Evolutionary conservation across 2,329 filamentous ascomycete genomes (phyloP).

Genomic region (Paramyrothecium sp.): DNA sequence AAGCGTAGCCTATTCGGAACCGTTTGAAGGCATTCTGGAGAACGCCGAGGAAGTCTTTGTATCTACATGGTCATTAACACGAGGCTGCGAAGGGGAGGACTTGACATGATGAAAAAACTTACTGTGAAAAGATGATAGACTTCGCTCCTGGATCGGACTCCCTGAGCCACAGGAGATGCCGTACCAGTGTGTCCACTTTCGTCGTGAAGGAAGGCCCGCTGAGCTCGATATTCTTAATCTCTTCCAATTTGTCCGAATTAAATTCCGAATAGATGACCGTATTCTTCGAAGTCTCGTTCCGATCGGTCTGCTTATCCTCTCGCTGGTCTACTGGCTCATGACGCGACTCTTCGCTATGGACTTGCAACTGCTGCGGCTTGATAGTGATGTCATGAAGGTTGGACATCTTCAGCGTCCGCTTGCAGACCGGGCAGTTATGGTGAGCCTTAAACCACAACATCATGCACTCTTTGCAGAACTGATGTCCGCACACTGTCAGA

Average conservation of each 20-base stretch:
- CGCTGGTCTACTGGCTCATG: not conserved
- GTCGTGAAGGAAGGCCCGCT: slow-evolving; percentile 75
- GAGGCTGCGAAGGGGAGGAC: not conserved
- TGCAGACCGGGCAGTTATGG: slow-evolving; percentile 82
- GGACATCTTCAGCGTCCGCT: slow-evolving; percentile 58
- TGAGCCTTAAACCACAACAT: slow-evolving; percentile 73
- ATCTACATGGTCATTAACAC: slow-evolving; percentile 32
- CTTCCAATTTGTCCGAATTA: slow-evolving; percentile 64
- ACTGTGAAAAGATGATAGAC: slow-evolving; percentile 90
- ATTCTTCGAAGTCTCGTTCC: slow-evolving; percentile 22
- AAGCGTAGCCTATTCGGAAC: slow-evolving; percentile 72
- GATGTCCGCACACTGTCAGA: slow-evolving; percentile 84
- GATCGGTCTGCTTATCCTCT: slow-evolving; percentile 6
- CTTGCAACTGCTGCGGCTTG: slow-evolving; percentile 70
- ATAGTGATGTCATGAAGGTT: slow-evolving; percentile 86
- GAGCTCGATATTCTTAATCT: slow-evolving; percentile 82
- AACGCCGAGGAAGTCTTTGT: slow-evolving; percentile 75
- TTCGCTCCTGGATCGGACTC: slow-evolving; percentile 84
- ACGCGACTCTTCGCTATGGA: slow-evolving; percentile 42
- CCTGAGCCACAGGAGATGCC: slow-evolving; percentile 84
- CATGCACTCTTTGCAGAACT: slow-evolving; percentile 89
- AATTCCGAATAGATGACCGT: slow-evolving; percentile 75
- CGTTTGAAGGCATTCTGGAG: slow-evolving; percentile 67
- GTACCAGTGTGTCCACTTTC: slow-evolving; percentile 80
- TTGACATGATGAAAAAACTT: slow-evolving; percentile 10